Percentiles rank a stretch among this genome's conserved stretches.
These are phyloP conservation scores for Picochlorum sp. DNA, from an alignment of 139 green algal species.

Conservation along the genomic window DNA sequence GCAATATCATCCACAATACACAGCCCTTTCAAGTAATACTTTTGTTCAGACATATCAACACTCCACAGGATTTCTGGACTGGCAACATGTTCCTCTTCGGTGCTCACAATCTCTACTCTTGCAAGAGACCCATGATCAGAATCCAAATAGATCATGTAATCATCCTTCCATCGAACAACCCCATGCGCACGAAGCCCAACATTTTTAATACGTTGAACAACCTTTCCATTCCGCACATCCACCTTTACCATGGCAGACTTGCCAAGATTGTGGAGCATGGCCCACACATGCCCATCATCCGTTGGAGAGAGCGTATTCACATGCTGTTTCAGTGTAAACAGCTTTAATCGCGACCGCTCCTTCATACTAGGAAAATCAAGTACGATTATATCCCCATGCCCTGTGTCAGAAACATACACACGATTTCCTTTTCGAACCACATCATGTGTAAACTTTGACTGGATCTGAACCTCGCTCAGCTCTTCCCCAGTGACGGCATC, in stretches of 20 bases:
- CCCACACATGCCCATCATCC: constrained; percentile 42
- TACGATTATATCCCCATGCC: constrained; percentile 51
- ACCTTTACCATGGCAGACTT: constrained; percentile 40
- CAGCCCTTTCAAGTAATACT: constrained; percentile 65
- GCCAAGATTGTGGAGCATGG: constrained; percentile 68
- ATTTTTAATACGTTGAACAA: constrained; percentile 13
- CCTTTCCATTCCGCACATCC: constrained; percentile 23
- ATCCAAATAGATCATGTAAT: constrained; percentile 49
- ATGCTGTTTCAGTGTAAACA: constrained; percentile 60
- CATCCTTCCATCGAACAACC: constrained; percentile 35
- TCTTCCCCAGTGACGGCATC: constrained; percentile 42
- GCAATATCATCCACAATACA: constrained; percentile 62
- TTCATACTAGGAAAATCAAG: constrained; percentile 47
- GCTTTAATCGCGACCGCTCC: constrained; percentile 27
- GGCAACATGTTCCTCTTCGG: too few species aligned
- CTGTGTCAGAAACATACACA: constrained; percentile 60
- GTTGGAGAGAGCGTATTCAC: constrained; percentile 64
- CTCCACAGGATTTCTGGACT: too few species aligned
- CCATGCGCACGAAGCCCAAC: constrained; percentile 56
- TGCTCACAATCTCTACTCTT: too few species aligned
- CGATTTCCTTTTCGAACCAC: constrained; percentile 36
- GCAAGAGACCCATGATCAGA: constrained; percentile 38
- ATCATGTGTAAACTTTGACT: constrained; percentile 61
- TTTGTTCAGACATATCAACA: too few species aligned
- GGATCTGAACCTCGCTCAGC: constrained; percentile 24